Percentiles rank a stretch among this genome's conserved stretches.
phyloP scores from a whole-genome alignment of 2,329 filamentous ascomycete genomes.

The Hypoxylon sp. region DNA sequence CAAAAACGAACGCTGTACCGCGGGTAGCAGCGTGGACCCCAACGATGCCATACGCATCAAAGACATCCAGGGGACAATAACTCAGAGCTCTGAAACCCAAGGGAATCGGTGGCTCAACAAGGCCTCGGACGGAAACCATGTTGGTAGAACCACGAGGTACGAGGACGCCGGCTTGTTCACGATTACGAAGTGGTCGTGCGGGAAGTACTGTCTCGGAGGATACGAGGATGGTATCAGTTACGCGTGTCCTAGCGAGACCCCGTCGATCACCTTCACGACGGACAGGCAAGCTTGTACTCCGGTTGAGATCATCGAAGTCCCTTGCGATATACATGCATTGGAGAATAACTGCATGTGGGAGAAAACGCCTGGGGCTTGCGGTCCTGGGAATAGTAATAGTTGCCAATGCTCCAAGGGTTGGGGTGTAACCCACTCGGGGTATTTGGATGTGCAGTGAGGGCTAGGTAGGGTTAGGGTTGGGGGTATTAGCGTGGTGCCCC shows the following conservation, averaged over 20 bases:
- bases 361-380: conserved; percentile 24
- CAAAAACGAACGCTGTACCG: conserved; percentile 29
- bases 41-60: conserved; percentile 28
- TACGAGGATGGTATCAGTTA: conserved; percentile 28
- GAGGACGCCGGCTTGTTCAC: conserved; percentile 29
- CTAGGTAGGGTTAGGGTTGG: neutral
- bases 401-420: conserved; percentile 27
- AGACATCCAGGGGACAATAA: conserved; percentile 26
- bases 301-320: conserved; percentile 32
- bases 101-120: conserved; percentile 29
- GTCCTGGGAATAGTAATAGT: conserved; percentile 15
- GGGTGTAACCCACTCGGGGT: neutral
- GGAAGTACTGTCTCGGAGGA: conserved; percentile 32
- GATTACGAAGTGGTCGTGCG: conserved; percentile 32
- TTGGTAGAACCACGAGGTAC: conserved; percentile 21
- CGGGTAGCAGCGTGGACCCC: conserved; percentile 25
- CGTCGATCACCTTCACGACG: conserved; percentile 25
- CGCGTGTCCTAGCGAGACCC: conserved; percentile 23
- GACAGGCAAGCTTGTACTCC: conserved; percentile 31
- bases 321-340: conserved; percentile 24
- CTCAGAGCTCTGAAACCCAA: conserved; percentile 23
- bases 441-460: conserved; percentile 13
- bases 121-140: conserved; percentile 25
- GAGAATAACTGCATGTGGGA: conserved; percentile 39
- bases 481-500: neutral